A percentile compares a stretch with the other conserved stretches of the same genome.
Evolutionary conservation across 495 filamentous ascomycete genomes (phyloP).

Genomic region (Hypoxylon crocopeplum): DNA sequence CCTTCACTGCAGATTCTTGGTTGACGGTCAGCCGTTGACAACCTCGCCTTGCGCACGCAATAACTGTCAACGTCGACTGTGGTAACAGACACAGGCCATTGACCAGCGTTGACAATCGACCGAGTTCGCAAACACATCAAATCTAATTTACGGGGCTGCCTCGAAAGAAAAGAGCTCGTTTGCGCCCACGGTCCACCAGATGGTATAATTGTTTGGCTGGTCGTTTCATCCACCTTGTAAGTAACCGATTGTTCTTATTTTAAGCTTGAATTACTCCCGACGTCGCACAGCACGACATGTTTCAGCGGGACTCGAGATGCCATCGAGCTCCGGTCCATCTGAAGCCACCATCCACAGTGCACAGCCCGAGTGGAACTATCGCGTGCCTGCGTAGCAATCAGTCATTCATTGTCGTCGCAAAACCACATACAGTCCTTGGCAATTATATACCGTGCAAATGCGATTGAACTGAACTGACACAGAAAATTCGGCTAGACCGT

Average conservation of each 20-base stretch:
- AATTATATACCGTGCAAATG: too few relatives aligned
- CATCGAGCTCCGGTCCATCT: conserved; percentile 9
- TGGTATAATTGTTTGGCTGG: conserved; percentile 2
- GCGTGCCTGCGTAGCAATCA: conserved; percentile 26
- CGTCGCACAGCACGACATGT: conserved; percentile 33
- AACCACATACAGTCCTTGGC: conserved; percentile 6
- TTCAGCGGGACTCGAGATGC: conserved; percentile 30
- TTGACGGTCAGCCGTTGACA: too few relatives aligned
- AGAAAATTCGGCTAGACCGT: neutral
- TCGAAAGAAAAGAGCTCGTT: too few relatives aligned
- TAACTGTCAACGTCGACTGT: too few relatives aligned
- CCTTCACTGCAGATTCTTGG: neutral
- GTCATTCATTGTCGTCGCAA: conserved; percentile 4
- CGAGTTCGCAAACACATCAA: neutral
- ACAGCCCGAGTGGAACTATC: conserved; percentile 20
- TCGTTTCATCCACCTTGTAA: conserved; percentile 24
- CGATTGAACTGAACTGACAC: too few relatives aligned
- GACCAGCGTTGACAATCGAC: neutral
- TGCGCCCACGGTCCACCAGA: too few relatives aligned
- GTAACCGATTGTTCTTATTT: conserved; percentile 35
- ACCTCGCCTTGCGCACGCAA: too few relatives aligned
- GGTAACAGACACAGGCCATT: too few relatives aligned
- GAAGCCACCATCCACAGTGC: conserved; percentile 1
- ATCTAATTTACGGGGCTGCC: neutral
- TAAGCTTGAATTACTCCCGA: conserved; percentile 41